A percentile compares a stretch with the other conserved stretches of the same genome.
Evolutionary conservation across 108 stramenopile genomes (phyloP).

Genomic region (Skeletonema tropicum): DNA sequence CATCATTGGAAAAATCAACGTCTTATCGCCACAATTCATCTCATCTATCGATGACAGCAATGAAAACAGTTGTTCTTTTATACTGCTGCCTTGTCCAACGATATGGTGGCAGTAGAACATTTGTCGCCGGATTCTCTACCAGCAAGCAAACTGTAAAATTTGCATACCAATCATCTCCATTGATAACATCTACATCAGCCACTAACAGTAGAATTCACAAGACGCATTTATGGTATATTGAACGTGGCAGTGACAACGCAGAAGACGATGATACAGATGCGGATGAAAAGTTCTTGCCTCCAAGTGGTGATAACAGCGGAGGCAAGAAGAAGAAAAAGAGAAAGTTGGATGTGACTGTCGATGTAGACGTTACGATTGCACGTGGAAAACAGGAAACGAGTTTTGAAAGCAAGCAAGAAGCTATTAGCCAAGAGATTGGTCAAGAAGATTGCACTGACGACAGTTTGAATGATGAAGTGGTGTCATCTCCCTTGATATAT

Average conservation of each 20-base stretch:
- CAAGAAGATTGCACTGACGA: no score
- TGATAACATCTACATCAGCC: neutral
- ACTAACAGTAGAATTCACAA: neutral
- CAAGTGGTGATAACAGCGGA: neutral
- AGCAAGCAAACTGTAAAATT: neutral
- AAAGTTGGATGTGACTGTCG: neutral
- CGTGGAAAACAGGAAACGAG: no score
- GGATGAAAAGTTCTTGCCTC: neutral
- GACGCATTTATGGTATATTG: neutral
- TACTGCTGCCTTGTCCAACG: neutral
- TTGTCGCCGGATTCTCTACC: neutral
- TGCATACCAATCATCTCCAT: neutral
- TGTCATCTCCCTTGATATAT: neutral
- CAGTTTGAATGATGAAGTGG: neutral
- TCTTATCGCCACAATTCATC: neutral
- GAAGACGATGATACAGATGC: neutral
- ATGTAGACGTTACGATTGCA: no score
- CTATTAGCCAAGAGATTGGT: no score
- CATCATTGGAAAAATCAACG: neutral
- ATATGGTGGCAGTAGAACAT: neutral
- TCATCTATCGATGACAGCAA: neutral
- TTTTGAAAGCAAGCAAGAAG: no score
- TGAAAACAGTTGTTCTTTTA: neutral
- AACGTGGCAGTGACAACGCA: neutral
- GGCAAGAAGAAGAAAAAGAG: neutral